Evolutionary conservation across 345 rosid species (phyloP).

Genomic region (Acer negundo): DNA sequence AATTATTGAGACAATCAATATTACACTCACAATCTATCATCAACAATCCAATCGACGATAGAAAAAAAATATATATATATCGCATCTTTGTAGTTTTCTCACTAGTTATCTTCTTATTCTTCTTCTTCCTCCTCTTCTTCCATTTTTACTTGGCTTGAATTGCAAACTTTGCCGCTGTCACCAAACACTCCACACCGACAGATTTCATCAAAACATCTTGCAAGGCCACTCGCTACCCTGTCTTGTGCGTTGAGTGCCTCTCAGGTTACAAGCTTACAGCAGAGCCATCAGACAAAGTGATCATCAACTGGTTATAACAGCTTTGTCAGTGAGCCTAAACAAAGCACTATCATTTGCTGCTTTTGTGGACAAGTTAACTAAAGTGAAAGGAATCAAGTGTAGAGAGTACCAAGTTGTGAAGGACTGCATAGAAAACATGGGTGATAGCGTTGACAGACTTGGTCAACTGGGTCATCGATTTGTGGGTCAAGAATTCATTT

Average conservation of each 20-base stretch:
- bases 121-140: constrained; percentile 24
- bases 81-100: constrained; percentile 10
- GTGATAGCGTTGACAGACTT: constrained; percentile 62
- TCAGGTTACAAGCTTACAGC: constrained; percentile 60
- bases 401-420: constrained; percentile 65
- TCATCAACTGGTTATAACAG: constrained; percentile 58
- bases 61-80: no score
- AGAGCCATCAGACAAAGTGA: constrained; percentile 46
- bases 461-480: constrained; percentile 42
- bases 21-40: no score
- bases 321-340: constrained; percentile 64
- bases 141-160: constrained; percentile 24
- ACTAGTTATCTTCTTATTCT: constrained; percentile 25
- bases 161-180: constrained; percentile 30
- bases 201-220: constrained; percentile 65
- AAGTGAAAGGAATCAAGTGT: constrained; percentile 42
- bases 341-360: constrained; percentile 52
- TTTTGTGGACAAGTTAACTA: constrained; percentile 53
- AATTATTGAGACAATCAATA: no score
- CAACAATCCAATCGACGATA: no score
- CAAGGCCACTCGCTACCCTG: constrained; percentile 62
- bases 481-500: constrained; percentile 48
- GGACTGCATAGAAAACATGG: constrained; percentile 80
- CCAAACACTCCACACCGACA: constrained; percentile 33
- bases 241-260: constrained; percentile 60